These are phyloP conservation scores for Anisodus acutangulus DNA, from an alignment of 257 asterid species.

Conservation along the genomic window DNA sequence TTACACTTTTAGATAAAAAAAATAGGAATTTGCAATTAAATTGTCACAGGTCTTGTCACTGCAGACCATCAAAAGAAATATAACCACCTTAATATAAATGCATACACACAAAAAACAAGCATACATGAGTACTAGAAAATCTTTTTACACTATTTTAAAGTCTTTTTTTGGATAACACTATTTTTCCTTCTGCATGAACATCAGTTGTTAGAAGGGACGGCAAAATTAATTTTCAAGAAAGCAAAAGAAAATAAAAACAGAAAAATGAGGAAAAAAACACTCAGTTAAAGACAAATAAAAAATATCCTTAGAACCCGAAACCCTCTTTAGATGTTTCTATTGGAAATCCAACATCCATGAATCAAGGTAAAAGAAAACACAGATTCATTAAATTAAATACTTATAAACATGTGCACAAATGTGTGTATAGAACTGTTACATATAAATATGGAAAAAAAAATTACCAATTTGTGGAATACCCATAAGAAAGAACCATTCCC, in stretches of 20 bases:
- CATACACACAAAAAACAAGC: neutral
- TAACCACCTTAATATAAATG: conserved; percentile 18
- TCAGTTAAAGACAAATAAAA: conserved; percentile 52
- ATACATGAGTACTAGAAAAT: conserved; percentile 23
- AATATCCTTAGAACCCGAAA: conserved; percentile 45
- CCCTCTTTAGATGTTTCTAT: conserved; percentile 48
- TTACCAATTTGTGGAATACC: conserved; percentile 69
- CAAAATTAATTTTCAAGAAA: conserved; percentile 22
- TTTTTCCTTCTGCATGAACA: conserved; percentile 29
- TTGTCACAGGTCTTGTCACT: conserved; percentile 44
- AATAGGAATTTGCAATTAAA: conserved; percentile 38
- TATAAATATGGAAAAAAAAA: conserved; percentile 33
- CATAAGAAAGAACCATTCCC: conserved; percentile 71
- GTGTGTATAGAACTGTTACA: conserved; percentile 12
- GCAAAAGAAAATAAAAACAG: neutral
- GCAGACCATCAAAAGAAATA: conserved; percentile 37
- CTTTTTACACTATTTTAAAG: neutral
- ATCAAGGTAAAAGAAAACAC: conserved; percentile 40
- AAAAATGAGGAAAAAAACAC: conserved; percentile 43
- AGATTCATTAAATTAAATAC: conserved; percentile 31
- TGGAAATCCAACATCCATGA: conserved; percentile 55
- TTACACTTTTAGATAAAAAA: conserved; percentile 29
- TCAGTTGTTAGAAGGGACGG: neutral
- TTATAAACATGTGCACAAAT: conserved; percentile 46
- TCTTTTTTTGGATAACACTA: no score